Evolutionary conservation across 1,284 basidiomycete species (phyloP).

Genomic region (Termitomyces sp.): DNA sequence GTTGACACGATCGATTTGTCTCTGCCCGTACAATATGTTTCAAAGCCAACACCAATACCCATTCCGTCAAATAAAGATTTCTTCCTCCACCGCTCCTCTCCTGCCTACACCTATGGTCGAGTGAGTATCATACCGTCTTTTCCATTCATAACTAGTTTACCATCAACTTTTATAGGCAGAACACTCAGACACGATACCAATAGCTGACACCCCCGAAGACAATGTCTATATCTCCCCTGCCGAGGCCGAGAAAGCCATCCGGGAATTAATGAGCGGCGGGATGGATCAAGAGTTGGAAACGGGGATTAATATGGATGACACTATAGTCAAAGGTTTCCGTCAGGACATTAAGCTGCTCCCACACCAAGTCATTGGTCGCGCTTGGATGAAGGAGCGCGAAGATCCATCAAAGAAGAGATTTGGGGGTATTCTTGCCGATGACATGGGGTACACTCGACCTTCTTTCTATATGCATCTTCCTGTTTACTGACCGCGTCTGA

Average conservation of each 20-base stretch:
- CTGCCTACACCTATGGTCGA: not conserved
- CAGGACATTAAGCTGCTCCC: slow-evolving; percentile 70
- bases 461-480: not conserved
- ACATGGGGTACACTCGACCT: slow-evolving; percentile 65
- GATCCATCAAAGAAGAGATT: slow-evolving; percentile 57
- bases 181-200: slow-evolving; percentile 21
- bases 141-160: not conserved
- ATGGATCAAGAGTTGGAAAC: slow-evolving; percentile 47
- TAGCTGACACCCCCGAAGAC: slow-evolving; percentile 23
- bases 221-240: slow-evolving; percentile 25
- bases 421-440: slow-evolving; percentile 91
- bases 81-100: slow-evolving; percentile 3
- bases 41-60: slow-evolving; percentile 15
- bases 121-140: not conserved
- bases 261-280: slow-evolving; percentile 51
- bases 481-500: slow-evolving; percentile 3
- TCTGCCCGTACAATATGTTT: slow-evolving; percentile 5
- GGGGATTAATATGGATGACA: slow-evolving; percentile 59
- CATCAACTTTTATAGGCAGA: not conserved
- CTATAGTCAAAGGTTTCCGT: slow-evolving; percentile 68
- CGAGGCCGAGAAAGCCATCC: slow-evolving; percentile 61
- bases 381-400: slow-evolving; percentile 89
- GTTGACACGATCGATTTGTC: slow-evolving; percentile 7
- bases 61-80: slow-evolving; percentile 25
- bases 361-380: slow-evolving; percentile 81